phyloP scores from a whole-genome alignment of 305 asterid genomes.

The Striga hermonthica region DNA sequence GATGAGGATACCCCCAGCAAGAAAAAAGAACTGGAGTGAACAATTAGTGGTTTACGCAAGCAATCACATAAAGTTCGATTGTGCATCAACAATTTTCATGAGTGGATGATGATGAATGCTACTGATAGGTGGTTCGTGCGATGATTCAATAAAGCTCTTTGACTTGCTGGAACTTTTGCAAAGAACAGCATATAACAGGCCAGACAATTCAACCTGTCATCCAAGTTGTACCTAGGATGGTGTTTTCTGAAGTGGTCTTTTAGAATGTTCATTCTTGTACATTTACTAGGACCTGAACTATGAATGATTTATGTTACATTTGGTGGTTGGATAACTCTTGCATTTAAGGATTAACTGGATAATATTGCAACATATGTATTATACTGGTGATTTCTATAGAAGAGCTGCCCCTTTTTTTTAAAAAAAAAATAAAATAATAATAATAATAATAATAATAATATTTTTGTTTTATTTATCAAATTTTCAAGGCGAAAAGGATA shows the following conservation, averaged over 20 bases:
- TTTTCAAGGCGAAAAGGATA: neutral
- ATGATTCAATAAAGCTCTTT: neutral
- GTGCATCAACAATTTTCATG: slow-evolving; percentile 3
- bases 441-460: too few species aligned
- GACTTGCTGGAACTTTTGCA: slow-evolving; percentile 7
- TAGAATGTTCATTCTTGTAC: neutral
- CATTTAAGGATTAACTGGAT: too few species aligned
- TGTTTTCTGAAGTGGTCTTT: slow-evolving; percentile 13
- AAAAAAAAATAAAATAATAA: too few species aligned
- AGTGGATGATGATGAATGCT: neutral
- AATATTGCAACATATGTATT: neutral
- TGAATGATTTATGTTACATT: neutral
- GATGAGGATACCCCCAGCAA: slow-evolving; percentile 19
- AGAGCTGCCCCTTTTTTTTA: neutral
- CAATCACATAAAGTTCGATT: slow-evolving; percentile 6
- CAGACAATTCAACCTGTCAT: neutral
- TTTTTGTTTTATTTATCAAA: neutral
- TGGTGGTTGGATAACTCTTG: neutral
- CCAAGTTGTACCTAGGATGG: neutral
- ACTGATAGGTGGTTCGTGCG: neutral
- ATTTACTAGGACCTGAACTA: neutral
- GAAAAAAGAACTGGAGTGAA: neutral
- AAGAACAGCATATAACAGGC: slow-evolving; percentile 11
- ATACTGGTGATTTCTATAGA: slow-evolving; percentile 1
- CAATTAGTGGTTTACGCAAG: slow-evolving; percentile 13